A percentile compares a stretch with the other conserved stretches of the same genome.
These are phyloP conservation scores for Trichoderma koningii DNA, from an alignment of 2,329 filamentous ascomycete genomes.

Conservation along the genomic window DNA sequence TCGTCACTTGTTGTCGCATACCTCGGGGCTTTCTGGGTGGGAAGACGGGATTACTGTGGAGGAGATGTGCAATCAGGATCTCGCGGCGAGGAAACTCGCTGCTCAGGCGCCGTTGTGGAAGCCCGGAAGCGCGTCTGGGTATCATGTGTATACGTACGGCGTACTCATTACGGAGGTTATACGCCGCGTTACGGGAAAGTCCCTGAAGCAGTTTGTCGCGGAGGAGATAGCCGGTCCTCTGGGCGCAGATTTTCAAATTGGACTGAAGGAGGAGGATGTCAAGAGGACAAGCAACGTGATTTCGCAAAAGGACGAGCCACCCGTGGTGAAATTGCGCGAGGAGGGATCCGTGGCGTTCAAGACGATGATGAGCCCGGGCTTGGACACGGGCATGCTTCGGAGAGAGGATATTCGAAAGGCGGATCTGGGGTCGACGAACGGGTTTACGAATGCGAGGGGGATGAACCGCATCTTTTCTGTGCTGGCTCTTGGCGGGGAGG, in stretches of 20 bases:
- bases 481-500: slow-evolving; percentile 30
- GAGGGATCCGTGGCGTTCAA: slow-evolving; percentile 30
- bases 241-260: slow-evolving; percentile 51
- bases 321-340: slow-evolving; percentile 28
- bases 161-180: slow-evolving; percentile 49
- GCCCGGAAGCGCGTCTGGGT: slow-evolving; percentile 47
- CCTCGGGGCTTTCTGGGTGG: slow-evolving; percentile 41
- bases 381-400: slow-evolving; percentile 32
- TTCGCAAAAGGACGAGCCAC: slow-evolving; percentile 33
- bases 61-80: slow-evolving; percentile 40
- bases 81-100: slow-evolving; percentile 41
- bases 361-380: slow-evolving; percentile 34
- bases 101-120: slow-evolving; percentile 48
- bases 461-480: slow-evolving; percentile 46
- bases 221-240: slow-evolving; percentile 44
- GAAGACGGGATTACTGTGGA: slow-evolving; percentile 37
- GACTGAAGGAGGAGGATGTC: slow-evolving; percentile 46
- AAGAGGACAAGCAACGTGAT: slow-evolving; percentile 43
- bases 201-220: slow-evolving; percentile 45
- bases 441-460: slow-evolving; percentile 48
- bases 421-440: slow-evolving; percentile 48
- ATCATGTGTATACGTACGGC: slow-evolving; percentile 46
- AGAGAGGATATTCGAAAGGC: slow-evolving; percentile 42
- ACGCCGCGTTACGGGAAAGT: slow-evolving; percentile 43
- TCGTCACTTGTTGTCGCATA: slow-evolving; percentile 46